phyloP scores from a whole-genome alignment of 164 flowering plant species.

The Tinospora cordifolia region DNA sequence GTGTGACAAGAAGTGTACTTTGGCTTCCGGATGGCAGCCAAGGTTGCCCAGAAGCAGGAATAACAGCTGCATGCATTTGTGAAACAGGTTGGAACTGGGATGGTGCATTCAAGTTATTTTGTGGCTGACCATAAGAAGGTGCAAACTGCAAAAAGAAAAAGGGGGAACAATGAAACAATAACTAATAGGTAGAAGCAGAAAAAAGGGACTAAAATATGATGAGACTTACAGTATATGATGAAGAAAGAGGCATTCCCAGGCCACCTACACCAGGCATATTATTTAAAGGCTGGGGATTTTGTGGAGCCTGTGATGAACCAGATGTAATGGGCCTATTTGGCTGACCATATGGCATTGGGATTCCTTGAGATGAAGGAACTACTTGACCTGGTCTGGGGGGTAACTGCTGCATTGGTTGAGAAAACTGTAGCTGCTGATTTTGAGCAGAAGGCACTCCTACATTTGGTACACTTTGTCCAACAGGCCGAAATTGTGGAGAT shows the following conservation, averaged over 20 bases:
- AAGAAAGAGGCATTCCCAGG: slow-evolving; percentile 47
- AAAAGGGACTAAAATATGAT: neutral
- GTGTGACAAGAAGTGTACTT: slow-evolving; percentile 30
- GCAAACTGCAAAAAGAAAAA: slow-evolving; percentile 36
- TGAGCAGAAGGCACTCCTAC: slow-evolving; percentile 45
- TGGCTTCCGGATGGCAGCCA: slow-evolving; percentile 59
- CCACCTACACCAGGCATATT: slow-evolving; percentile 46
- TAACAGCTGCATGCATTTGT: slow-evolving; percentile 48
- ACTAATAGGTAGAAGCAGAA: neutral
- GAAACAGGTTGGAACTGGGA: slow-evolving; percentile 54
- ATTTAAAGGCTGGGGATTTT: slow-evolving; percentile 29
- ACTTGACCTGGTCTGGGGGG: slow-evolving; percentile 53
- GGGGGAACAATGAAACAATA: slow-evolving; percentile 4
- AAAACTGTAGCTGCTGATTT: slow-evolving; percentile 49
- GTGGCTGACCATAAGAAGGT: slow-evolving; percentile 54
- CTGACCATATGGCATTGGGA: slow-evolving; percentile 49
- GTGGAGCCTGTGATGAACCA: slow-evolving; percentile 42
- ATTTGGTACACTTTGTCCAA: slow-evolving; percentile 45
- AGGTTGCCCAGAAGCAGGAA: slow-evolving; percentile 43
- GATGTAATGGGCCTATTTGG: slow-evolving; percentile 45
- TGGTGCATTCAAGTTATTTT: slow-evolving; percentile 32
- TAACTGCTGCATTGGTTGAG: slow-evolving; percentile 70
- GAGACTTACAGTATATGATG: slow-evolving; percentile 64
- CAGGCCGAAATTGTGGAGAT: slow-evolving; percentile 58
- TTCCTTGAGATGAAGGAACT: slow-evolving; percentile 52